These are phyloP conservation scores for Pyrenophora teres DNA, from an alignment of 2,329 filamentous ascomycete species.

Conservation along the genomic window DNA sequence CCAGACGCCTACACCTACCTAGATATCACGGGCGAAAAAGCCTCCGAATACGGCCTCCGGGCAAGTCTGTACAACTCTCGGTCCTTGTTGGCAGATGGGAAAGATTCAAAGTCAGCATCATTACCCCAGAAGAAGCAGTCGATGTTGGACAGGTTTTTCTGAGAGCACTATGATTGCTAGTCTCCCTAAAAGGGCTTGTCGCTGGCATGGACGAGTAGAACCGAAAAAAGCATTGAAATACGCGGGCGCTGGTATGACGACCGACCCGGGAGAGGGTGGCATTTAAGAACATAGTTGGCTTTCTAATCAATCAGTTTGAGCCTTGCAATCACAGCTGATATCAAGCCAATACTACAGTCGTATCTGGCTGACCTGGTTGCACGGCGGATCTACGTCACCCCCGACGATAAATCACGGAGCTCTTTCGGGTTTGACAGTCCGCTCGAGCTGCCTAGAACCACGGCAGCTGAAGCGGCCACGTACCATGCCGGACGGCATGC, in stretches of 20 bases:
- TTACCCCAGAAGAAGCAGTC: constrained; percentile 20
- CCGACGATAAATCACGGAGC: constrained; percentile 1
- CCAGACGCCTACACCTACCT: constrained; percentile 62
- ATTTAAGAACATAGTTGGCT: too few species aligned
- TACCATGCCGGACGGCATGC: constrained; percentile 10
- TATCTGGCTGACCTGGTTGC: too few species aligned
- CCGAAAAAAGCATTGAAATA: too few species aligned
- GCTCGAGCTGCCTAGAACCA: constrained; percentile 7
- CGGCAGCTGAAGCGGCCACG: constrained; percentile 1
- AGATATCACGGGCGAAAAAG: constrained; percentile 47
- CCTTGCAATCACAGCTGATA: too few species aligned
- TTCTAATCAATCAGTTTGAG: too few species aligned
- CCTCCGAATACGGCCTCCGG: constrained; percentile 45
- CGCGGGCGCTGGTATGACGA: too few species aligned
- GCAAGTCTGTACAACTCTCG: constrained; percentile 52
- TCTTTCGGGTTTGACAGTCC: background rate
- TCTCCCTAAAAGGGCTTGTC: background rate
- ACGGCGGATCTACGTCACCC: background rate
- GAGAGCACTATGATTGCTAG: background rate
- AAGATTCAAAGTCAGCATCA: constrained; percentile 9
- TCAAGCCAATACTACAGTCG: too few species aligned
- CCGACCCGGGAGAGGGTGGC: background rate
- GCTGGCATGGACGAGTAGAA: too few species aligned
- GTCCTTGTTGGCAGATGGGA: constrained; percentile 36
- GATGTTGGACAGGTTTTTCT: constrained; percentile 1